These are phyloP conservation scores for Hypsizygus marmoreus DNA, from an alignment of 768 basidiomycete species.

Conservation along the genomic window DNA sequence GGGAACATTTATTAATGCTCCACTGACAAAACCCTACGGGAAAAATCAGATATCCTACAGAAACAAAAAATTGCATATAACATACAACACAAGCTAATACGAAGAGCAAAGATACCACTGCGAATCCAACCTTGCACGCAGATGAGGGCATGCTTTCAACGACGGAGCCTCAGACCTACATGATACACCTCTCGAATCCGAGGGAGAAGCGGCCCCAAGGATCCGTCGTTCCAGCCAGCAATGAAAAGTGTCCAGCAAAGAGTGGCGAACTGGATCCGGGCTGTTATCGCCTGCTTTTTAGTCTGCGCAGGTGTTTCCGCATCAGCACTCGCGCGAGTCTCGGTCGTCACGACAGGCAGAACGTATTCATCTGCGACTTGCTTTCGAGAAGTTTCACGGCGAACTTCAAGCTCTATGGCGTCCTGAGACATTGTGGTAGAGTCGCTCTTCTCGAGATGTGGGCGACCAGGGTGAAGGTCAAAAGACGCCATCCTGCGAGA, in stretches of 20 bases:
- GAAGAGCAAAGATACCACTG: slow-evolving; percentile 44
- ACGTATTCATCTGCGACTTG: slow-evolving; percentile 9
- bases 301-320: slow-evolving; percentile 13
- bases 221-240: slow-evolving; percentile 79
- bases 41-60: too few relatives aligned
- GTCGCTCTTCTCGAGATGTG: too few relatives aligned
- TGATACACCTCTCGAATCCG: slow-evolving; percentile 60
- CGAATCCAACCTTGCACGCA: slow-evolving; percentile 43
- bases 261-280: slow-evolving; percentile 50
- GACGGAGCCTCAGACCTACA: slow-evolving; percentile 44
- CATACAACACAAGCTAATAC: slow-evolving; percentile 38
- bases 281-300: slow-evolving; percentile 22
- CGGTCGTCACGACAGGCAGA: background rate
- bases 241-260: slow-evolving; percentile 61
- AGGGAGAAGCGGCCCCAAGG: slow-evolving; percentile 73
- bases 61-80: background rate
- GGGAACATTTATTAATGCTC: slow-evolving; percentile 31
- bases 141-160: background rate
- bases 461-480: too few relatives aligned
- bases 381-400: slow-evolving; percentile 11
- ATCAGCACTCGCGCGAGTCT: background rate
- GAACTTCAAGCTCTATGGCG: slow-evolving; percentile 7
- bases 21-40: slow-evolving; percentile 29
- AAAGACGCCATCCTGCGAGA: too few relatives aligned
- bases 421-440: slow-evolving; percentile 13